phyloP scores from a whole-genome alignment of 2,329 filamentous ascomycete species.

The Shiraia bambusicola region DNA sequence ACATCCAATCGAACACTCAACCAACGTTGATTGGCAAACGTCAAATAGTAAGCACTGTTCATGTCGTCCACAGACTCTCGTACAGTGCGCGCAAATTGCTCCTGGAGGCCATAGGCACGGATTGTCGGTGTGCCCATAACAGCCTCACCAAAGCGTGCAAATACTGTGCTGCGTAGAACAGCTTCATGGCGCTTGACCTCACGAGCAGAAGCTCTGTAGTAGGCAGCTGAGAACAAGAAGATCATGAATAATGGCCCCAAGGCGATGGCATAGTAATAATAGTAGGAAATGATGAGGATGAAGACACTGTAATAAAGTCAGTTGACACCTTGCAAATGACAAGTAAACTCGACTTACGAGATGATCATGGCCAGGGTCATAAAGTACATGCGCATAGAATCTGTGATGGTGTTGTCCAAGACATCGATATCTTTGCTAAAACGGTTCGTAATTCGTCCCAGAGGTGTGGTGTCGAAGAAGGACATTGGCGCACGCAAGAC shows the following conservation, averaged over 20 bases:
- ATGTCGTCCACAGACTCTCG: constrained; percentile 80
- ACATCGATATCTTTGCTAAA: constrained; percentile 95
- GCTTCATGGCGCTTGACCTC: constrained; percentile 95
- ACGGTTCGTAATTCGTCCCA: constrained; percentile 93
- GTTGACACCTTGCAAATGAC: neutral
- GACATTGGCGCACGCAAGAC: constrained; percentile 74
- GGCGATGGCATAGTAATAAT: constrained; percentile 80
- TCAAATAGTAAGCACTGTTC: constrained; percentile 92
- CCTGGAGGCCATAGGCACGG: constrained; percentile 80
- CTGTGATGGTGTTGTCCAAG: constrained; percentile 90
- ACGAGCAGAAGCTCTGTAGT: constrained; percentile 87
- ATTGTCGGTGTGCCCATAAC: constrained; percentile 83
- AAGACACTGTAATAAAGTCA: constrained; percentile 62
- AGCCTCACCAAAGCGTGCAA: constrained; percentile 88
- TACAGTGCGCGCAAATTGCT: constrained; percentile 71
- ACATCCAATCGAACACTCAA: constrained; percentile 80
- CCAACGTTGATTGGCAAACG: constrained; percentile 95
- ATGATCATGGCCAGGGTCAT: constrained; percentile 80
- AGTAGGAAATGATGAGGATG: constrained; percentile 89
- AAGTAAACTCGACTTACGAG: constrained; percentile 33
- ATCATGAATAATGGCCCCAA: constrained; percentile 69
- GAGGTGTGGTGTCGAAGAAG: constrained; percentile 95
- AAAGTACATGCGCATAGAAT: constrained; percentile 90
- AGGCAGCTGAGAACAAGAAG: constrained; percentile 80
- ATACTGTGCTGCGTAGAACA: constrained; percentile 81